Conservation (phyloP, 1,284 basidiomycete species). For the Schizopora paradoxa region DNA sequence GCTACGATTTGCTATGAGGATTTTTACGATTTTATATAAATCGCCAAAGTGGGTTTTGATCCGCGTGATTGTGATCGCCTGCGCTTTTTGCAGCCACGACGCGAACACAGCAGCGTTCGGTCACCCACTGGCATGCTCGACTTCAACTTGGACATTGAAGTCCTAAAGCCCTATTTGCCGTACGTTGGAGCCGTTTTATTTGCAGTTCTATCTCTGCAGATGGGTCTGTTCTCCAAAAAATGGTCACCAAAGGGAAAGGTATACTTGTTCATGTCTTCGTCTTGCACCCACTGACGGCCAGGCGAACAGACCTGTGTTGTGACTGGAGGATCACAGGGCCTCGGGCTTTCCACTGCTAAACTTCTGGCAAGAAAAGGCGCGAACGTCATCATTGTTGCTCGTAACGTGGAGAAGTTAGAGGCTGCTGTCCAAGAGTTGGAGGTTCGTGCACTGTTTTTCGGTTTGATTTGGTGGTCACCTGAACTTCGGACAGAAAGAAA, state of each 20-base stretch:
- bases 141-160: no score
- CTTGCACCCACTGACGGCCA: not conserved
- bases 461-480: not conserved
- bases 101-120: no score
- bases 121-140: no score
- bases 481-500: conserved; percentile 32
- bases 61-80: no score
- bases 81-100: no score
- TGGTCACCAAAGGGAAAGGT: conserved; percentile 23
- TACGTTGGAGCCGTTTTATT: no score
- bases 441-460: conserved; percentile 33
- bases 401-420: conserved; percentile 56
- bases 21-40: no score
- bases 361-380: conserved; percentile 69
- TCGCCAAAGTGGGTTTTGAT: no score
- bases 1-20: no score
- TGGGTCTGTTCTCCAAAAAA: no score
- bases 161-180: no score
- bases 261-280: not conserved
- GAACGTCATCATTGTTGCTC: conserved; percentile 77
- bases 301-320: conserved; percentile 61
- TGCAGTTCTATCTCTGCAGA: no score
- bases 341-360: conserved; percentile 70
- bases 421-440: conserved; percentile 57
- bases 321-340: conserved; percentile 77